phyloP scores from a whole-genome alignment of 331 rosid genomes.

The Cydonia oblonga region DNA sequence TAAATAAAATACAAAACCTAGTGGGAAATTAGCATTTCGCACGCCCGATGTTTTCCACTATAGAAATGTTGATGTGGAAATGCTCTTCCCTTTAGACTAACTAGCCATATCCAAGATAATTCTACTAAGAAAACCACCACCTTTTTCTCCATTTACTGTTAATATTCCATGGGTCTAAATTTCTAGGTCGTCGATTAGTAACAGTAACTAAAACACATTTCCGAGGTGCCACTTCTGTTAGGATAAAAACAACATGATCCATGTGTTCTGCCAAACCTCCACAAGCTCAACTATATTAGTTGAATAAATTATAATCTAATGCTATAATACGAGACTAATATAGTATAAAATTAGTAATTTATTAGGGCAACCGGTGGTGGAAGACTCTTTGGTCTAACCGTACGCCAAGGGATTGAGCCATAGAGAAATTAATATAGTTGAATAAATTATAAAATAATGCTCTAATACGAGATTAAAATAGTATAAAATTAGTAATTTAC shows the following conservation, averaged over 20 bases:
- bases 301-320: neutral
- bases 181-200: neutral
- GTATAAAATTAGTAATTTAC: no score
- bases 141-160: neutral
- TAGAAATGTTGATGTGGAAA: conserved; percentile 12
- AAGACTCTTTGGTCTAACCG: neutral
- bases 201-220: neutral
- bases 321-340: no score
- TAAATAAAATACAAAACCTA: neutral
- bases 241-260: neutral
- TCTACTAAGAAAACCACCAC: neutral
- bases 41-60: conserved; percentile 27
- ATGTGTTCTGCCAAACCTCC: neutral
- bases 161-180: neutral
- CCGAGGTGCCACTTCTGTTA: conserved; percentile 12
- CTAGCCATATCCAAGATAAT: neutral
- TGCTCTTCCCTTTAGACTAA: conserved; percentile 13
- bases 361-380: no score
- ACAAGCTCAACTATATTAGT: no score
- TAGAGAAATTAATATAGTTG: neutral
- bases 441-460: no score
- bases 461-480: no score
- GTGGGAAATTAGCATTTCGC: neutral
- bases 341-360: no score
- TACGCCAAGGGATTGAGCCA: neutral